A percentile compares a stretch with the other conserved stretches of the same genome.
Conservation (phyloP, 2,329 filamentous ascomycete species). For the Sporothrix schenckii region DNA sequence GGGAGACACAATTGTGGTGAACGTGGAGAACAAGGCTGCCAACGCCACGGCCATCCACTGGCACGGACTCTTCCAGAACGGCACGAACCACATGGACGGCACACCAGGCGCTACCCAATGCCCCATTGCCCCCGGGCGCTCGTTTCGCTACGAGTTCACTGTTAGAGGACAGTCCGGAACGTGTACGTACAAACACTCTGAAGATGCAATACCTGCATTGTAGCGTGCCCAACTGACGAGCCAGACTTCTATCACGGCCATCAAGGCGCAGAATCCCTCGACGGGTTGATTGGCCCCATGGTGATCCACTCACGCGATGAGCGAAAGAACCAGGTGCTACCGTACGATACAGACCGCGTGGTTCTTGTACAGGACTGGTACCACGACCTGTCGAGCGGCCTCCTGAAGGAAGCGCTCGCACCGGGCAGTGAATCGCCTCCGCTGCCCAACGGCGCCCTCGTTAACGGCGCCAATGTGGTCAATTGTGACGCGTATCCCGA, state of each 20-base stretch:
- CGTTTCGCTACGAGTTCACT: constrained; percentile 56
- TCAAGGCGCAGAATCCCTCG: constrained; percentile 67
- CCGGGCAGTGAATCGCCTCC: constrained; percentile 61
- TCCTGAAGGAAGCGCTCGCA: constrained; percentile 57
- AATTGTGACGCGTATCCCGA: constrained; percentile 46
- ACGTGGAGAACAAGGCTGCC: constrained; percentile 63
- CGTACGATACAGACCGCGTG: constrained; percentile 66
- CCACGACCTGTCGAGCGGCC: constrained; percentile 55
- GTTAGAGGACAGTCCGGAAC: constrained; percentile 43
- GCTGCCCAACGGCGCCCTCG: constrained; percentile 67
- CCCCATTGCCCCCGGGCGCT: constrained; percentile 59
- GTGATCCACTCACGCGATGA: constrained; percentile 64
- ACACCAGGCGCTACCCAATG: constrained; percentile 64
- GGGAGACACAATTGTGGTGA: constrained; percentile 70
- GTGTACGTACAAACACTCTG: constrained; percentile 39
- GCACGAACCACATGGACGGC: constrained; percentile 72
- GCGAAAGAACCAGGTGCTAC: constrained; percentile 48
- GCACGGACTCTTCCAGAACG: constrained; percentile 75
- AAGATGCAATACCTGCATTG: too few relatives aligned
- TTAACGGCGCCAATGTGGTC: constrained; percentile 63
- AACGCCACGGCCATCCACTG: constrained; percentile 69
- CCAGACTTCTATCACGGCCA: constrained; percentile 77
- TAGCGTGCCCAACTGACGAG: neutral
- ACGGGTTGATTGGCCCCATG: constrained; percentile 63
- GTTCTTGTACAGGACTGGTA: constrained; percentile 73